A percentile compares a stretch with the other conserved stretches of the same genome.
phyloP scores from a whole-genome alignment of 257 asterid species.

The Ehretia macrophylla region DNA sequence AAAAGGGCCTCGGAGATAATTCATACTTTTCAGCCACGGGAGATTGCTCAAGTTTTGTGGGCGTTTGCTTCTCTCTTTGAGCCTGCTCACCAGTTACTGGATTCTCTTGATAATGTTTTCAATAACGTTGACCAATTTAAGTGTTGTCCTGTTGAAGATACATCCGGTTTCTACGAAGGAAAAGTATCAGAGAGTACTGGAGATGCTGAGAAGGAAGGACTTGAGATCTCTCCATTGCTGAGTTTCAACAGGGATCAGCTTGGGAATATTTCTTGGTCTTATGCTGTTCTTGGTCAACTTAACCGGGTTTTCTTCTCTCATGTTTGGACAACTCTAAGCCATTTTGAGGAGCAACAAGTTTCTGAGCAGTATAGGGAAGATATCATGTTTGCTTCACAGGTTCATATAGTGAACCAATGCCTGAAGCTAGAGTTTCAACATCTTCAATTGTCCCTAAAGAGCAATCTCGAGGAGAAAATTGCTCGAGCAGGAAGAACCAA shows the following conservation, averaged over 20 bases:
- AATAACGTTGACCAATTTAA: conserved; percentile 37
- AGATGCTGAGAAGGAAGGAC: conserved; percentile 8
- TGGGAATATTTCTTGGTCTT: conserved; percentile 83
- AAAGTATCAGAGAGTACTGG: conserved; percentile 11
- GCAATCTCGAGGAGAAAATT: conserved; percentile 53
- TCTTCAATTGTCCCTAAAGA: conserved; percentile 50
- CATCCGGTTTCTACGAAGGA: conserved; percentile 30
- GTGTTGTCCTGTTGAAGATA: conserved; percentile 27
- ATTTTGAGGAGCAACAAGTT: conserved; percentile 52
- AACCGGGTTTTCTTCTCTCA: conserved; percentile 49
- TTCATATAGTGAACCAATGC: conserved; percentile 66
- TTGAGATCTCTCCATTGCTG: conserved; percentile 24
- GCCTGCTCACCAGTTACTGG: conserved; percentile 60
- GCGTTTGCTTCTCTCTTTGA: conserved; percentile 88
- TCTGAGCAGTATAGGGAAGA: conserved; percentile 72
- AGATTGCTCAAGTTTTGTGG: conserved; percentile 90
- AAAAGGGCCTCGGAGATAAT: conserved; percentile 58
- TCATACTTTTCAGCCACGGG: conserved; percentile 73
- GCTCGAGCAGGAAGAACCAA: conserved; percentile 65
- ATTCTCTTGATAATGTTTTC: conserved; percentile 56
- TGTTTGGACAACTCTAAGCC: conserved; percentile 58
- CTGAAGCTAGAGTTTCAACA: conserved; percentile 66
- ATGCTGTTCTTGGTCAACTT: conserved; percentile 77
- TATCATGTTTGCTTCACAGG: conserved; percentile 83
- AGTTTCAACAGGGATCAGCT: conserved; percentile 65